These are phyloP conservation scores for Coniochaeta hoffmannii DNA, from an alignment of 2,329 filamentous ascomycete species.

Conservation along the genomic window DNA sequence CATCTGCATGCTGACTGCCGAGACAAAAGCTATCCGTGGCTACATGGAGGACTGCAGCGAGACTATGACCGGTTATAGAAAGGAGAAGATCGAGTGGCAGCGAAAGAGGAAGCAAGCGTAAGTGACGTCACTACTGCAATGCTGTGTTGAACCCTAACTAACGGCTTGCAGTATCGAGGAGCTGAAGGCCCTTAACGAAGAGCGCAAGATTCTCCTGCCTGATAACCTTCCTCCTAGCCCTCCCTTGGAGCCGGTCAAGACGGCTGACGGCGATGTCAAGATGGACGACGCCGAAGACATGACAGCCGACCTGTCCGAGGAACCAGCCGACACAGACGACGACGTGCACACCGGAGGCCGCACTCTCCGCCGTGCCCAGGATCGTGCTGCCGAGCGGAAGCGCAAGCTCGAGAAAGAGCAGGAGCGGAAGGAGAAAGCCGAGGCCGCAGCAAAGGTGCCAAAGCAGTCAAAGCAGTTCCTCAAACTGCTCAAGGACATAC, in stretches of 20 bases:
- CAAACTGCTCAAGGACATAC: constrained; percentile 80
- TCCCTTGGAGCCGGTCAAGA: constrained; percentile 38
- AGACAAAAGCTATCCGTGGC: constrained; percentile 77
- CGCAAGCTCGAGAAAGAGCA: constrained; percentile 66
- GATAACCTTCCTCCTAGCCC: constrained; percentile 64
- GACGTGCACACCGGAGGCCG: constrained; percentile 44
- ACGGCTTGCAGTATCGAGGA: constrained; percentile 53
- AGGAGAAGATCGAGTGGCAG: constrained; percentile 92
- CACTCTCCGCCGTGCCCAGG: constrained; percentile 47
- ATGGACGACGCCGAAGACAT: constrained; percentile 60
- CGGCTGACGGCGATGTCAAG: constrained; percentile 47
- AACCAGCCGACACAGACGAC: constrained; percentile 62
- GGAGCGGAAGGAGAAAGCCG: constrained; percentile 58
- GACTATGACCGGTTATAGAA: constrained; percentile 89
- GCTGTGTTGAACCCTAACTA: constrained; percentile 19
- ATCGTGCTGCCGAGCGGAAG: constrained; percentile 68
- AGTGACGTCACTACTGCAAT: constrained; percentile 23
- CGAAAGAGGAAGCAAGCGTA: constrained; percentile 63
- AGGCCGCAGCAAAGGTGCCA: constrained; percentile 57
- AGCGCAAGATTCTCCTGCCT: constrained; percentile 64
- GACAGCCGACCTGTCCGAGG: constrained; percentile 48
- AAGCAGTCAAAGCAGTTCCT: constrained; percentile 84
- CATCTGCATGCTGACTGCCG: constrained; percentile 75
- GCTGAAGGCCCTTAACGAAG: constrained; percentile 61
- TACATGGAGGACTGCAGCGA: constrained; percentile 91